Base-by-base conservation (phyloP, 371 early-diverging fungal species). In the Mucor saturninus region DNA sequence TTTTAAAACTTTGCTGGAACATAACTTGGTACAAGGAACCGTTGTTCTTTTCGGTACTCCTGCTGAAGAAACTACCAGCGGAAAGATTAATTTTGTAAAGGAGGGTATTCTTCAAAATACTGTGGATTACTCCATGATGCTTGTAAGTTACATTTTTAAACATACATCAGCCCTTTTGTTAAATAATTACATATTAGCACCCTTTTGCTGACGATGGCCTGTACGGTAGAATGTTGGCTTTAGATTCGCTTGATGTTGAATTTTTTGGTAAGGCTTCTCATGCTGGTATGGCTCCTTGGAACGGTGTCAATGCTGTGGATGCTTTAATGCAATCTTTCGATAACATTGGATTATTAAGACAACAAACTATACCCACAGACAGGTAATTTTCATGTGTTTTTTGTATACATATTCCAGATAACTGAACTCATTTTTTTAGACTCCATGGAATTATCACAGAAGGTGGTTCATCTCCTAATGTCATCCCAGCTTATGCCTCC, bases 31-130 rank as follows among this genome's bases (percentile, higher is more conserved):
- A 38, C 58, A 76, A 13, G 91, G 88, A 7, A 73, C 75, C 11
- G 85, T 93, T 56, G 85, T 79, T 48, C 72, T 93, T 39, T 90
- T 87, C 78, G 94, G 93, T 21, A 91, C 92, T 5, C 93, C 94
- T 5, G 92, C 90, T 8, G 93, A 94, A 69, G 91, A 93, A 72
- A 77, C 78, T 0, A 72, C 73, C 0, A 87, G 87, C 26, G 93
- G 93, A 30, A 94, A 94, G 68, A 85, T 91, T 49, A 68, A 62
- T 3, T 83, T 94, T 81, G 71, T 90, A 29, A 64, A 89, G n/a
- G 57, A 72, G 2, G 88, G 87, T 5, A 85, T 85, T 14, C 85
- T 93, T 61, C 69, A 88, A 15, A 76, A 74, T 28, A 65, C 62
- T 10, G 80, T 84, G 0, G 92, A 92, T 63, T 72, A 88, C 6